Evolutionary conservation across 257 asterid genomes (phyloP), one percentile per base, ranked within the genome.

Genomic region (Lycium ferocissimum): DNA sequence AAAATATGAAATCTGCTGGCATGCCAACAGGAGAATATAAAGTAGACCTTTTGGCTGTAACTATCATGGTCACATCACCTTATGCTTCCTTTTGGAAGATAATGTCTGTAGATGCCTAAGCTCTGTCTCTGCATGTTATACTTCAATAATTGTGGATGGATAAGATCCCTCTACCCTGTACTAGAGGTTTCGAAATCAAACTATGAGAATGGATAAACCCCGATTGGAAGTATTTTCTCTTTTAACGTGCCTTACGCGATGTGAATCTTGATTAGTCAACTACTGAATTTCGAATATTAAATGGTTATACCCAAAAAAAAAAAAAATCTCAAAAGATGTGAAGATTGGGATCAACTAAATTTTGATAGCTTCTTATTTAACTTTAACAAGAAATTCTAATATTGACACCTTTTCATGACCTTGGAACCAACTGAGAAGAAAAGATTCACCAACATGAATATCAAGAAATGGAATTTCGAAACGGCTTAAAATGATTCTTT

Each of bases 11-110:
- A 62, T 51, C 20, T 10, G 0, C 63, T 75, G 45, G 15, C 62
- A 66, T 35, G 17, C 26, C 17, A 66, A 81, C 10, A 40, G 47
- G 76, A 45, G 82, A 45, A 81, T 81, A 81, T 62, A 81, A 43
- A 17, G 57, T 6, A 47, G 58, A n/a, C 18, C 18, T 45, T 13
- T 61, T 58, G 35, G 70, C 84, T 61, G 72, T 76, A 20, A 0
- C 38, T 20, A 7, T 43, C 17, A 81, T 20, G 84, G 76, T 81
- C 61, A 62, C 20, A 81, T 81, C 61, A 59, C 45, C 59, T 62
- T 62, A 43, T 76, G 43, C 82, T 76, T 81, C 35, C 76, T 18
- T 43, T 81, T 62, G 59, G 45, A 81, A 22, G 76, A 1, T 81
- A 51, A 59, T 81, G 71, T 62, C 49, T 18, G 15, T 72, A 45